Conservation (phyloP, 768 basidiomycete genomes). For the Boletus eberwhitei region DNA sequence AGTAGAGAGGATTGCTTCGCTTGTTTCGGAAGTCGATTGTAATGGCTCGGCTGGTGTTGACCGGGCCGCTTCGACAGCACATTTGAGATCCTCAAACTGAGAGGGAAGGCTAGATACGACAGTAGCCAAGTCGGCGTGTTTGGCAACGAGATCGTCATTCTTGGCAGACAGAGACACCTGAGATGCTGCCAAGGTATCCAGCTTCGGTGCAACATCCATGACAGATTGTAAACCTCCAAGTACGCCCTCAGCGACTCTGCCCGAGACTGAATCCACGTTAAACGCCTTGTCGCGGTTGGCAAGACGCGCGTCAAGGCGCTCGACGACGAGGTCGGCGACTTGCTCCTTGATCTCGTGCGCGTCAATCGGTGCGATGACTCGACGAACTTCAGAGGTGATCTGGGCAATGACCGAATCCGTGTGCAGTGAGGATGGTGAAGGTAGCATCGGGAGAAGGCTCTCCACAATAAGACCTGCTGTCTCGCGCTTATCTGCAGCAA, state of each 20-base stretch:
- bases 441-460: constrained; percentile 63
- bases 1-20: constrained; percentile 31
- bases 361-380: constrained; percentile 72
- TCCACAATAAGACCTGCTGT: constrained; percentile 81
- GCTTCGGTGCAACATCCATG: constrained; percentile 36
- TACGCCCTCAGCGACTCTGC: constrained; percentile 54
- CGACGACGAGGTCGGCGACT: constrained; percentile 84
- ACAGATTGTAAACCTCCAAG: constrained; percentile 41
- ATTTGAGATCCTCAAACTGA: constrained; percentile 43
- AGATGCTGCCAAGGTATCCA: constrained; percentile 40
- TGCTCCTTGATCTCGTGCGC: constrained; percentile 87
- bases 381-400: constrained; percentile 66
- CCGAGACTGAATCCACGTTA: constrained; percentile 55
- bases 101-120: constrained; percentile 48
- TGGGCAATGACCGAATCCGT: constrained; percentile 54
- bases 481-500: constrained; percentile 85
- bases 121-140: constrained; percentile 39
- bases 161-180: constrained; percentile 41
- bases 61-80: constrained; percentile 37
- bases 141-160: constrained; percentile 37
- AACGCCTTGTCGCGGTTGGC: constrained; percentile 72
- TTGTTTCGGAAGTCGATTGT: constrained; percentile 12
- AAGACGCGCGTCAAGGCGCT: constrained; percentile 77
- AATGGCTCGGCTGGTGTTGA: constrained; percentile 17
- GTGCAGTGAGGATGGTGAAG: constrained; percentile 44